Evolutionary conservation across 768 basidiomycete genomes (phyloP).

Genomic region (Inosperma sp.): DNA sequence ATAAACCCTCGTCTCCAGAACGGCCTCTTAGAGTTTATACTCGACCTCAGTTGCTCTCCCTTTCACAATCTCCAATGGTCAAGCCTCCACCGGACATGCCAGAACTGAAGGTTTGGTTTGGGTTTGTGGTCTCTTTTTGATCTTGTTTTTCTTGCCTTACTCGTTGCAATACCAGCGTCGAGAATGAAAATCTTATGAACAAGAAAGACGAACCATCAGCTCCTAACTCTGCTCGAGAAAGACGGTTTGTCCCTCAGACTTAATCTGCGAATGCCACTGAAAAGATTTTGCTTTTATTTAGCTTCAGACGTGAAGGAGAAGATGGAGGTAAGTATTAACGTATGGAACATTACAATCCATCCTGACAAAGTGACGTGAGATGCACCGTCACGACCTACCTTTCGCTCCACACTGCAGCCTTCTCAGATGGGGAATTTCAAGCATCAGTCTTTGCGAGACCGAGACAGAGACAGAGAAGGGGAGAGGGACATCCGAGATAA

Average conservation of each 20-base stretch:
- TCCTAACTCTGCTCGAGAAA: constrained; percentile 53
- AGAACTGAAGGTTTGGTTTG: constrained; percentile 81
- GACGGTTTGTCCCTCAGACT: constrained; percentile 47
- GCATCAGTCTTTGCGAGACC: constrained; percentile 73
- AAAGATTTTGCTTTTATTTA: constrained; percentile 27
- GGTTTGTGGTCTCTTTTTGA: constrained; percentile 45
- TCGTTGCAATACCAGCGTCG: constrained; percentile 38
- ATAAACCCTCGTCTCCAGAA: constrained; percentile 29
- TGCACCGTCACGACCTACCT: constrained; percentile 56
- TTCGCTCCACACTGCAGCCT: constrained; percentile 72
- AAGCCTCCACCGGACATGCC: constrained; percentile 73
- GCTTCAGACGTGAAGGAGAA: constrained; percentile 73
- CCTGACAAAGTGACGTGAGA: constrained; percentile 29
- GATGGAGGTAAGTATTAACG: constrained; percentile 52
- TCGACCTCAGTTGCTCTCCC: constrained; percentile 59
- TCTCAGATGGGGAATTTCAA: constrained; percentile 94
- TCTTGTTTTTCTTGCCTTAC: constrained; percentile 24
- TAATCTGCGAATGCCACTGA: constrained; percentile 4
- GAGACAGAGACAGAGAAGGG: constrained; percentile 44
- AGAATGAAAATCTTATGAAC: constrained; percentile 58
- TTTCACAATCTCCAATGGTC: constrained; percentile 74
- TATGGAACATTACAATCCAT: background rate
- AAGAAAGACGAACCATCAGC: constrained; percentile 72
- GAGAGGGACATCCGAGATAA: constrained; percentile 63
- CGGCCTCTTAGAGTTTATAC: constrained; percentile 63